phyloP scores from a whole-genome alignment of 805 yeast genomes.

The Myxozyma melibiosi region DNA sequence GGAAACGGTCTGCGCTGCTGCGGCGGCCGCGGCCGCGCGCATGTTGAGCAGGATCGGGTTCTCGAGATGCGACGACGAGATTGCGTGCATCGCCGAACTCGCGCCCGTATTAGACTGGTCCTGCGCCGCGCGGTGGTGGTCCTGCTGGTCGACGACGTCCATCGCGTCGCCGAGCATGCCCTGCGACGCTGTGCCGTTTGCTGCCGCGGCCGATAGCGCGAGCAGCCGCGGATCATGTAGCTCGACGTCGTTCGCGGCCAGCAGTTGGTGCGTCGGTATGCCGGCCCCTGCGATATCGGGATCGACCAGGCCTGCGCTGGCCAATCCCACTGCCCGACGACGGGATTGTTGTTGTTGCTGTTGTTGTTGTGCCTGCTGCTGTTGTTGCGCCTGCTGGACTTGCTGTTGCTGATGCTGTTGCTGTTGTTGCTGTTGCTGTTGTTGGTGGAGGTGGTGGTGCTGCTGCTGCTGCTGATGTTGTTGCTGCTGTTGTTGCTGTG shows the following conservation, averaged over 20 bases:
- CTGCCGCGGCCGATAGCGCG: conserved; percentile 12
- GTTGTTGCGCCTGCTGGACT: conserved; percentile 31
- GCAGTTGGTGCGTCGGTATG: conserved; percentile 11
- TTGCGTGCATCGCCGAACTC: neutral
- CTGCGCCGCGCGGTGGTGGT: neutral
- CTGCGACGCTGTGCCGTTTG: neutral
- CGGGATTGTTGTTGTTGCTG: conserved; percentile 35
- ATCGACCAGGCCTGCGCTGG: conserved; percentile 6
- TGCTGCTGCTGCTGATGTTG: conserved; percentile 4
- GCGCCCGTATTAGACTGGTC: conserved; percentile 2
- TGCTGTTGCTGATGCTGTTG: conserved; percentile 10
- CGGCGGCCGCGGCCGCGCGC: conserved; percentile 4
- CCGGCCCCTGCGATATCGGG: conserved; percentile 14
- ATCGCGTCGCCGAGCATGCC: conserved; percentile 16
- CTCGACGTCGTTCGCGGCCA: conserved; percentile 18
- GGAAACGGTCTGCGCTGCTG: conserved; percentile 6
- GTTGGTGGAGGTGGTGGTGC: neutral
- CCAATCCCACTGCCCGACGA: conserved; percentile 6
- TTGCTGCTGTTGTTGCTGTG: conserved; percentile 6
- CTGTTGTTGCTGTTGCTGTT: conserved; percentile 2
- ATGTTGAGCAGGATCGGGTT: conserved; percentile 16
- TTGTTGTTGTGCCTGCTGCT: conserved; percentile 27
- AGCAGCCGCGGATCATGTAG: conserved; percentile 31
- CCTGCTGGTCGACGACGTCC: conserved; percentile 4
- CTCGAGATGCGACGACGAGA: conserved; percentile 5